Percentiles rank a stretch among this genome's conserved stretches.
Evolutionary conservation across 129 eudicot species (phyloP).

Genomic region (Glebionis coronaria): DNA sequence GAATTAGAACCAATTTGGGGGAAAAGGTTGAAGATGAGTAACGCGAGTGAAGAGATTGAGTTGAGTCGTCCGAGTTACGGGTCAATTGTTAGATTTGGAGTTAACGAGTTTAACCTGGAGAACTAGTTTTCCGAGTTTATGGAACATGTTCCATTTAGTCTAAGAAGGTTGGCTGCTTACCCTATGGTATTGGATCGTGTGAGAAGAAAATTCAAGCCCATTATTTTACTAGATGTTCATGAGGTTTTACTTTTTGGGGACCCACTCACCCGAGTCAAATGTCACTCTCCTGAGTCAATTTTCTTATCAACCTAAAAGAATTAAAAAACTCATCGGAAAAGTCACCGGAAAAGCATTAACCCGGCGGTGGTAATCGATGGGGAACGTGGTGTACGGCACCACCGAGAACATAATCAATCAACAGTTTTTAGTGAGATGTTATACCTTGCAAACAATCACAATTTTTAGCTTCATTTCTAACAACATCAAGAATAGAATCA

Average conservation of each 20-base stretch:
- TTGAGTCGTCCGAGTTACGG: slow-evolving; percentile 72
- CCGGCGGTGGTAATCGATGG: slow-evolving; percentile 67
- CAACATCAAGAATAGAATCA: too few species aligned
- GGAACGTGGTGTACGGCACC: slow-evolving; percentile 64
- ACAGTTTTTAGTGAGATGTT: too few species aligned
- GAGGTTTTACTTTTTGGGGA: slow-evolving; percentile 64
- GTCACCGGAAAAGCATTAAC: slow-evolving; percentile 27
- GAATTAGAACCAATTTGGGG: neutral
- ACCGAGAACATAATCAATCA: too few species aligned
- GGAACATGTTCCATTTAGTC: slow-evolving; percentile 55
- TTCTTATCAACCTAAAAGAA: slow-evolving; percentile 34
- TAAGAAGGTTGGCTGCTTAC: slow-evolving; percentile 84
- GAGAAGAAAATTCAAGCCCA: slow-evolving; percentile 57
- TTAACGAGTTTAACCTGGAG: slow-evolving; percentile 83
- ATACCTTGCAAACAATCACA: too few species aligned
- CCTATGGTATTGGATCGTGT: slow-evolving; percentile 85
- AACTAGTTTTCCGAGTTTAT: slow-evolving; percentile 63
- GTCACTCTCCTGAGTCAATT: slow-evolving; percentile 65
- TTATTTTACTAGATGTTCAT: slow-evolving; percentile 55
- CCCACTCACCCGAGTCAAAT: slow-evolving; percentile 66
- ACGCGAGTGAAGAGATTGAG: slow-evolving; percentile 25
- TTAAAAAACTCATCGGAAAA: slow-evolving; percentile 36
- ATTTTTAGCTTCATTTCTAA: too few species aligned
- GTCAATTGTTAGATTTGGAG: slow-evolving; percentile 74
- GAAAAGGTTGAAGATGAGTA: neutral